Base-by-base conservation (phyloP, 306 rosid genomes). In the Glycyrrhiza uralensis region DNA sequence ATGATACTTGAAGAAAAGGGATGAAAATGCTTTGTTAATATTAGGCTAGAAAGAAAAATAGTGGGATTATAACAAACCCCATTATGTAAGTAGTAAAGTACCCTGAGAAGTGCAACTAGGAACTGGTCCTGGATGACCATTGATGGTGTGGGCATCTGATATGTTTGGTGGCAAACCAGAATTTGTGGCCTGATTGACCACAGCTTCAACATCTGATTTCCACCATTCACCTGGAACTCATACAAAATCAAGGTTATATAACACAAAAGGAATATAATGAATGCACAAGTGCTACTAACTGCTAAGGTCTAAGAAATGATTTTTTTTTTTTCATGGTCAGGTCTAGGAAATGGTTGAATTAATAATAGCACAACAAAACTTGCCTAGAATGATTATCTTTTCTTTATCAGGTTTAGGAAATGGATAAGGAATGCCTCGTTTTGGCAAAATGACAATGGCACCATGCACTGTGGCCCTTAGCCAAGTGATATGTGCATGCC, bases 401-500 rank as follows among this genome's bases (percentile, higher is more conserved):
- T 89, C 85, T 76, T 81, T 67, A 33, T 86, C 39, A 22, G 94
- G 96, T 66, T 62, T 76, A 22, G 92, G 88, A 63, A 89, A 89
- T 6, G 92, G 93, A 83, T 89, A 89, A 60, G 93, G 72, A 87
- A 72, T 47, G 30, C 88, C 86, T 49, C 10, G 63, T 75, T 87
- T 87, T 6, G 94, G 97, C 29, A 86, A 79, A 52, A 92, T 81
- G 36, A 84, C 92, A 71, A 84, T 78, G 72, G 81, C 96, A 59
- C 96, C 97, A 58, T 92, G 79, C 19, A 89, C 19, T 0, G 93
- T 84, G 33, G 96, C 90, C 66, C 96, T 86, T 17, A 87, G 81
- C 96, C 98, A 92, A 15, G 88, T 83, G 17, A 76, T 28, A 72
- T 92, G 98, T 17, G 95, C 96, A 78, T 92, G 96, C 96, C 91